phyloP scores from a whole-genome alignment of 352 stramenopile species.

The Globisporangium solare region DNA sequence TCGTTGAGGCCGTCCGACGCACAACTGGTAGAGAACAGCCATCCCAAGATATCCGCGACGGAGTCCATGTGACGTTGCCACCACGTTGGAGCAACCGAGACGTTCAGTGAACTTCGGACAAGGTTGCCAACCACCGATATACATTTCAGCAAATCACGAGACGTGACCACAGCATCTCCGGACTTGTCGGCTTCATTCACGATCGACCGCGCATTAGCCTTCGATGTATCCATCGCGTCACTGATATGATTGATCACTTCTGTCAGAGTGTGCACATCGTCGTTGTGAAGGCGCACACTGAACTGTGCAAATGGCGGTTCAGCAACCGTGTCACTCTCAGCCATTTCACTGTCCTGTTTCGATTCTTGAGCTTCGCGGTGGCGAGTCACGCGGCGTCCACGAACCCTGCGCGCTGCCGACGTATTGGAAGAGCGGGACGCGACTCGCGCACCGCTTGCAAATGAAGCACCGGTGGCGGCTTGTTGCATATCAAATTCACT shows the following conservation, averaged over 20 bases:
- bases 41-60: slow-evolving; percentile 54
- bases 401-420: slow-evolving; percentile 12
- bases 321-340: neutral
- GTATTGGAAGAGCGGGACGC: slow-evolving; percentile 10
- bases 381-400: slow-evolving; percentile 12
- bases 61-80: slow-evolving; percentile 62
- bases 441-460: neutral
- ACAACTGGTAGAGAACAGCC: slow-evolving; percentile 66
- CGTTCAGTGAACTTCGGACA: slow-evolving; percentile 59
- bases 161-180: slow-evolving; percentile 47
- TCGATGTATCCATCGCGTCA: slow-evolving; percentile 47
- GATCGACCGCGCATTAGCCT: slow-evolving; percentile 33
- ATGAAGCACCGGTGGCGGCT: neutral
- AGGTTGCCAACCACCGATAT: slow-evolving; percentile 40
- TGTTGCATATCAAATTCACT: slow-evolving; percentile 11
- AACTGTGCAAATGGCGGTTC: slow-evolving; percentile 25
- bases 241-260: slow-evolving; percentile 72
- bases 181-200: slow-evolving; percentile 59
- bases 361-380: slow-evolving; percentile 17
- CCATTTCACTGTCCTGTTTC: slow-evolving; percentile 9
- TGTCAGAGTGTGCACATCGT: slow-evolving; percentile 74
- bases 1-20: slow-evolving; percentile 67
- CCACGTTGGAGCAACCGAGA: slow-evolving; percentile 63
- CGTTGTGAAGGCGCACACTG: slow-evolving; percentile 76
- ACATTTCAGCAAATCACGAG: slow-evolving; percentile 44